A percentile compares a stretch with the other conserved stretches of the same genome.
Conservation (phyloP, 805 yeast genomes). For the Huiozyma sinensis region DNA sequence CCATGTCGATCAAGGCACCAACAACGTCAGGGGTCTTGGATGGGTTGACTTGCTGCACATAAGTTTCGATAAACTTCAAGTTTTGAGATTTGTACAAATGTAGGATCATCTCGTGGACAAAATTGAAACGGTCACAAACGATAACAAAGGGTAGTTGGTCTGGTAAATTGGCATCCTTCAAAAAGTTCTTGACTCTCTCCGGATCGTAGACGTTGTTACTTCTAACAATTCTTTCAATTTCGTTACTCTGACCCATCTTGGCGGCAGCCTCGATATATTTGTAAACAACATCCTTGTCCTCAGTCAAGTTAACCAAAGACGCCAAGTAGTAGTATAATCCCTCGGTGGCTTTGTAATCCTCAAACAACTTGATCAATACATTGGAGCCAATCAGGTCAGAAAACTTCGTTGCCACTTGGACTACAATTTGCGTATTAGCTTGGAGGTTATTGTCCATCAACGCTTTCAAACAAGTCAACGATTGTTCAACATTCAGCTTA, state of each 20-base stretch:
- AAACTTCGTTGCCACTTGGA: constrained; percentile 94
- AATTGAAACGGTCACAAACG: constrained; percentile 87
- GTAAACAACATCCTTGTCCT: constrained; percentile 89
- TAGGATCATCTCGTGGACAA: constrained; percentile 85
- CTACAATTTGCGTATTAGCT: constrained; percentile 83
- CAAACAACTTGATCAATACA: constrained; percentile 79
- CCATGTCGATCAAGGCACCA: constrained; percentile 93
- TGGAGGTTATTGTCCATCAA: constrained; percentile 70
- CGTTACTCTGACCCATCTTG: constrained; percentile 77
- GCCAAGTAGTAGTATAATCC: constrained; percentile 92
- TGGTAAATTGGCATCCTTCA: constrained; percentile 86
- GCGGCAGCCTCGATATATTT: constrained; percentile 95
- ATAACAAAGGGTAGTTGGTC: constrained; percentile 95
- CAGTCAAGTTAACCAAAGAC: constrained; percentile 85
- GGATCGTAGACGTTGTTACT: constrained; percentile 92
- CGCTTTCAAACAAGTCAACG: constrained; percentile 76
- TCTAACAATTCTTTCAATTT: constrained; percentile 90
- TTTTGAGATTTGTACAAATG: constrained; percentile 92
- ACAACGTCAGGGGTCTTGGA: constrained; percentile 91
- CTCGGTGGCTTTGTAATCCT: constrained; percentile 83
- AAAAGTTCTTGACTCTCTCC: constrained; percentile 92
- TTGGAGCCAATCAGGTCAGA: constrained; percentile 86
- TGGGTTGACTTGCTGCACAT: constrained; percentile 96
- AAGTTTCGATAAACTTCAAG: constrained; percentile 93
- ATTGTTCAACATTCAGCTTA: constrained; percentile 87